These are phyloP conservation scores for Arthonia radiata DNA, from an alignment of 495 filamentous ascomycete species.

Conservation along the genomic window DNA sequence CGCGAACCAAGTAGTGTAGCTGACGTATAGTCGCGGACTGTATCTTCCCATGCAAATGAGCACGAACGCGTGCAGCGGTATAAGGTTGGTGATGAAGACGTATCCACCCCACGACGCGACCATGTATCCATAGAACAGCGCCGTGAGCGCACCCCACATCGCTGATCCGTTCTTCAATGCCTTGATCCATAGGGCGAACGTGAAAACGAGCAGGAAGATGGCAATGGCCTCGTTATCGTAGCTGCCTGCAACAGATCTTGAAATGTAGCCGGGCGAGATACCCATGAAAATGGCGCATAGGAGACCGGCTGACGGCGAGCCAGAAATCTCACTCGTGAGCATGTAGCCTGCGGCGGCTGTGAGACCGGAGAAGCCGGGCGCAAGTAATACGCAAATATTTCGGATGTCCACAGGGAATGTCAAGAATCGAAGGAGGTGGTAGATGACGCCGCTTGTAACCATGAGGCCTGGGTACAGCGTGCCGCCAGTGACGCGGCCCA, in stretches of 20 bases:
- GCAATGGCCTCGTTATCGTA: slow-evolving; percentile 99
- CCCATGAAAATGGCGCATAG: slow-evolving; percentile 93
- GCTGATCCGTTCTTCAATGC: slow-evolving; percentile 85
- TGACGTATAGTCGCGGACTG: slow-evolving; percentile 80
- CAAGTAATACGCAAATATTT: slow-evolving; percentile 93
- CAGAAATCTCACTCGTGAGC: slow-evolving; percentile 86
- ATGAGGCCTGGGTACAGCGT: slow-evolving; percentile 97
- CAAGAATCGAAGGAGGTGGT: slow-evolving; percentile 75
- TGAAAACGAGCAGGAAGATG: slow-evolving; percentile 95
- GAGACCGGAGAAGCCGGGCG: slow-evolving; percentile 83
- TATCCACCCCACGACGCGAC: slow-evolving; percentile 99
- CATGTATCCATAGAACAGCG: slow-evolving; percentile 99
- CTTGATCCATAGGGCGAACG: slow-evolving; percentile 98
- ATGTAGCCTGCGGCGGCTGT: slow-evolving; percentile 89
- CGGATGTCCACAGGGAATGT: slow-evolving; percentile 94
- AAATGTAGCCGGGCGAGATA: slow-evolving; percentile 93
- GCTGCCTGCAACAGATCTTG: slow-evolving; percentile 86
- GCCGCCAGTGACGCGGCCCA: slow-evolving; percentile 94
- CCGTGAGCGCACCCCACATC: slow-evolving; percentile 85
- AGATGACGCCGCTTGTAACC: slow-evolving; percentile 95
- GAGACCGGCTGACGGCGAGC: slow-evolving; percentile 76
- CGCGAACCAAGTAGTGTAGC: slow-evolving; percentile 95
- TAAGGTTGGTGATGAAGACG: slow-evolving; percentile 96
- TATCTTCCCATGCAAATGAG: slow-evolving; percentile 92
- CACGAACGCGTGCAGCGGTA: slow-evolving; percentile 88